A percentile compares a stretch with the other conserved stretches of the same genome.
phyloP scores from a whole-genome alignment of 169 alveolate genomes.

The Eimeria mitis region DNA sequence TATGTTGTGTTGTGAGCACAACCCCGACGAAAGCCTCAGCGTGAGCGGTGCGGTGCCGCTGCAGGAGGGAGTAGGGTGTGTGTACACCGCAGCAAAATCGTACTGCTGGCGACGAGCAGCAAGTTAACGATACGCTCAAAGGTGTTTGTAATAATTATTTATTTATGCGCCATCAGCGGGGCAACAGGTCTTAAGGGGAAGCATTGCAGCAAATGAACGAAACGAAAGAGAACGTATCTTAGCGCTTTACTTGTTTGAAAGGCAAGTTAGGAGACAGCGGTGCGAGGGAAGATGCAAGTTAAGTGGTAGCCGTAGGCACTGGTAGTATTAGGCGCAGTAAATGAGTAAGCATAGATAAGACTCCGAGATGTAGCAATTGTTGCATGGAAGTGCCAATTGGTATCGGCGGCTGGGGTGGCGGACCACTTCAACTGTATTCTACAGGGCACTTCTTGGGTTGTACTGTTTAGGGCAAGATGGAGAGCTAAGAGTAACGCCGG shows the following conservation, averaged over 20 bases:
- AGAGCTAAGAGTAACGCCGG: no score
- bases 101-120: conserved; percentile 14
- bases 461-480: no score
- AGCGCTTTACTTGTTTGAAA: not conserved
- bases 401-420: not conserved
- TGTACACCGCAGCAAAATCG: not conserved
- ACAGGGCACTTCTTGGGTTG: no score
- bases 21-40: not conserved
- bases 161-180: not conserved
- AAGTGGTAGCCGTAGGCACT: not conserved
- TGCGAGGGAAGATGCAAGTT: not conserved
- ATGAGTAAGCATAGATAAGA: not conserved
- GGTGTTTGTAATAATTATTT: conserved; percentile 2
- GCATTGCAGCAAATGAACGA: not conserved
- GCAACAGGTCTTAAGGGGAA: not conserved
- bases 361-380: not conserved
- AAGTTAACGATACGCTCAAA: not conserved
- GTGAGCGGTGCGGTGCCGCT: conserved; percentile 3
- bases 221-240: not conserved
- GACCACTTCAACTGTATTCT: no score
- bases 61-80: conserved; percentile 8
- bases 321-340: not conserved
- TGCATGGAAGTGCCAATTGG: not conserved
- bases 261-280: not conserved
- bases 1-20: not conserved